Base-by-base conservation (phyloP, 2,329 filamentous ascomycete species). In the Scolecobasidium constrictum region DNA sequence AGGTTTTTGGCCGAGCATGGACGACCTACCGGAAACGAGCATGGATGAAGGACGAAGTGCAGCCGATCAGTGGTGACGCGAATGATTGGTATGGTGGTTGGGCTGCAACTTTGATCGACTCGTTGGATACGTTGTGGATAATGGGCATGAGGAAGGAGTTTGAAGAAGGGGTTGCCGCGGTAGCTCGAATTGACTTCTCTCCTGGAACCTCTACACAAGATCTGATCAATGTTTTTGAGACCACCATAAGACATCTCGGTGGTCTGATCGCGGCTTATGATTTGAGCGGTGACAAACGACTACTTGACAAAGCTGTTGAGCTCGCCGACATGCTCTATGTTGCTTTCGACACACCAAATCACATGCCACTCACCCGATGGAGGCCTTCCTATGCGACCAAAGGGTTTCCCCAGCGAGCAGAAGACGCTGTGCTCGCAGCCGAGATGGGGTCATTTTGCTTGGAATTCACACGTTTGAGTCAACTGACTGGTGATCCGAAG, bases 391-490 rank as follows among this genome's bases (percentile, higher is more conserved):
- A 3, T 17, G 49, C 47, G 17, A 55, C 52, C 11, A 49, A 43
- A 13, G 88, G 3, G 64, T 86, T 4, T 72, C 86, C 4, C 87
- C 81, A 61, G 9, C 16, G 37, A 22, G 9, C 19, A 9, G 13
- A 35, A 6, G 93, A 90, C 62, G 67, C 72, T 39, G 33, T 16
- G 31, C 40, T 44, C 44, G 46, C 4, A 17, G 59, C 62, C 1
- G 63, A 65, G 42, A 44, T 66, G 1, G 61, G 60, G 4, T 64
- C 61, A 3, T 52, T 65, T n/a, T 52, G 56, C 9, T 42, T 66
- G 15, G 64, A 67, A 46, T 65, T 67, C 39, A 65, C 62, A 2
- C 54, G 60, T 11, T 47, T 66, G 13, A 56, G 56, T 9, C 64
- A 66, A 42, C 48, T 66, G 2, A 65, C 62, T 1, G 49, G 53